A percentile compares a stretch with the other conserved stretches of the same genome.
These are phyloP conservation scores for Diaporthe amygdali DNA, from an alignment of 2,329 filamentous ascomycete species.

Conservation along the genomic window DNA sequence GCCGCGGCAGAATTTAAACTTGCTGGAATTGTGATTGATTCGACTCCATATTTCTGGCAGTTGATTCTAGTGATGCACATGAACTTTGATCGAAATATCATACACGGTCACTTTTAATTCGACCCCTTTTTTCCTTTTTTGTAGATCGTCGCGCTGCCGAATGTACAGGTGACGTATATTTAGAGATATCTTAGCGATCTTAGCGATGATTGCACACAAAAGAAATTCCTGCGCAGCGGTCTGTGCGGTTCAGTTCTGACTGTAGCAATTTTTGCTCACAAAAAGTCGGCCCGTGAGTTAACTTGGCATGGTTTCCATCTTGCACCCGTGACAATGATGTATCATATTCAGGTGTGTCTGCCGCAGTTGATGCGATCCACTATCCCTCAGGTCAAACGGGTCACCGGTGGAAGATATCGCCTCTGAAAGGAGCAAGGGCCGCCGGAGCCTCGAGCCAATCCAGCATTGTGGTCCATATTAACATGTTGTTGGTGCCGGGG, in stretches of 20 bases:
- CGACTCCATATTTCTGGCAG: not conserved
- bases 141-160: too few relatives aligned
- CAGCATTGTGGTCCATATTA: slow-evolving; percentile 4
- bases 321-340: not conserved
- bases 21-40: not conserved
- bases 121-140: too few relatives aligned
- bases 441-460: not conserved
- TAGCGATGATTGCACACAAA: too few relatives aligned
- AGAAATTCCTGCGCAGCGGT: not conserved
- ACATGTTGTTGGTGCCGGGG: not conserved
- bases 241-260: not conserved
- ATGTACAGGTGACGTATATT: too few relatives aligned
- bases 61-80: not conserved
- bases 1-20: not conserved
- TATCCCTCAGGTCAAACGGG: not conserved
- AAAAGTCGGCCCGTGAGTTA: not conserved
- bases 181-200: too few relatives aligned
- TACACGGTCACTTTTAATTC: too few relatives aligned
- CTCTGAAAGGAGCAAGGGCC: not conserved
- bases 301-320: not conserved
- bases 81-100: not conserved
- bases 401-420: not conserved
- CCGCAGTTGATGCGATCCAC: not conserved
- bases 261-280: not conserved
- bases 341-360: not conserved